Evolutionary conservation across 345 rosid species (phyloP).

Genomic region (Theobroma cacao): DNA sequence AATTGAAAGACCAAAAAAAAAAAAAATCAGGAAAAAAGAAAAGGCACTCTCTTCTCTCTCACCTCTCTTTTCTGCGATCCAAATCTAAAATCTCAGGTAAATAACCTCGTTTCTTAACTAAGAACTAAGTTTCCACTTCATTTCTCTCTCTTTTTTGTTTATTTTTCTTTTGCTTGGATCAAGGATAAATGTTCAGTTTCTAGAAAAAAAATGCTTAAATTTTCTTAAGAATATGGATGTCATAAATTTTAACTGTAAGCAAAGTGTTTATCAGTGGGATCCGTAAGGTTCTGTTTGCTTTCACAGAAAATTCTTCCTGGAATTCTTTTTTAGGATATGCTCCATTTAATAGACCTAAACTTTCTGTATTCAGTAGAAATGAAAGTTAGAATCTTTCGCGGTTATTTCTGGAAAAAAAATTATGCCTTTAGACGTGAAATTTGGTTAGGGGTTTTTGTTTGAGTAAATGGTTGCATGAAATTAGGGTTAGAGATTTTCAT

Average conservation of each 20-base stretch:
- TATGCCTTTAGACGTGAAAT: neutral
- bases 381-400: neutral
- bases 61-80: neutral
- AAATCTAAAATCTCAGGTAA: slow-evolving; percentile 4
- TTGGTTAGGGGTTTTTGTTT: neutral
- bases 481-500: neutral
- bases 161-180: neutral
- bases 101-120: neutral
- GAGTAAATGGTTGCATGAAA: neutral
- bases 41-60: slow-evolving; percentile 27
- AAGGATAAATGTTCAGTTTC: neutral
- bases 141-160: neutral
- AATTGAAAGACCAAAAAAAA: neutral
- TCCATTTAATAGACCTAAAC: neutral
- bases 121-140: neutral
- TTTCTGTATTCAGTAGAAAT: neutral
- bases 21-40: neutral
- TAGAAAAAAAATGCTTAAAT: neutral
- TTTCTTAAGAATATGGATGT: neutral
- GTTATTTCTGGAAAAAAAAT: too few relatives aligned
- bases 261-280: neutral
- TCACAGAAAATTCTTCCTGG: neutral
- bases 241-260: neutral
- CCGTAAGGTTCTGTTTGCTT: slow-evolving; percentile 12
- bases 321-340: neutral